A percentile compares a stretch with the other conserved stretches of the same genome.
These are phyloP conservation scores for Mycena alexandri DNA, from an alignment of 768 basidiomycete genomes.

Conservation along the genomic window DNA sequence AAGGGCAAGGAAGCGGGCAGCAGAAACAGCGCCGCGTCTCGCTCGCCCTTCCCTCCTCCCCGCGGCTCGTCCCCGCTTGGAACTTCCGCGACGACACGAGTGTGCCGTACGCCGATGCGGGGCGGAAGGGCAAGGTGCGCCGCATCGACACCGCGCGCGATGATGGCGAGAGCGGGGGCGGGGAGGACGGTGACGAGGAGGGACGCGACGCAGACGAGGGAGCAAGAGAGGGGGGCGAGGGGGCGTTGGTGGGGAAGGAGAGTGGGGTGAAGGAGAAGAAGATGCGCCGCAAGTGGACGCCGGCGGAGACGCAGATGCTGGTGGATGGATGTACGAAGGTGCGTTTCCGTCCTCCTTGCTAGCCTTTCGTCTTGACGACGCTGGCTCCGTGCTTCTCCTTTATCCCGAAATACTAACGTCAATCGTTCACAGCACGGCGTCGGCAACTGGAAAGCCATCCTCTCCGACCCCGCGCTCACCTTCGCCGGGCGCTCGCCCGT, in stretches of 20 bases:
- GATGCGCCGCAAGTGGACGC: conserved; percentile 85
- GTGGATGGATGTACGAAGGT: conserved; percentile 86
- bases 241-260: not conserved
- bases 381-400: not conserved
- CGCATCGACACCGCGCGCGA: conserved; percentile 52
- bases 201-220: no score
- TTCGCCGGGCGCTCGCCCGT: conserved; percentile 90
- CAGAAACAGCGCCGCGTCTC: conserved; percentile 80
- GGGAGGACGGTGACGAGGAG: conserved; percentile 36
- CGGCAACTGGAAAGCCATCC: conserved; percentile 93
- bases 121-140: conserved; percentile 75
- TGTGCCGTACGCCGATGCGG: conserved; percentile 51
- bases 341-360: not conserved
- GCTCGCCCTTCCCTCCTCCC: conserved; percentile 76
- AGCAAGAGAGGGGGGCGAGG: conserved; percentile 6
- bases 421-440: conserved; percentile 92
- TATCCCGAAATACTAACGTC: no score
- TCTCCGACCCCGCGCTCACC: conserved; percentile 81
- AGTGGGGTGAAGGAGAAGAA: conserved; percentile 70
- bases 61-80: conserved; percentile 75
- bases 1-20: no score
- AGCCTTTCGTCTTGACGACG: no score
- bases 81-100: conserved; percentile 82
- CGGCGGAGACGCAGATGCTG: conserved; percentile 90
- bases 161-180: no score